Evolutionary conservation across 345 rosid species (phyloP).

Genomic region (Lenwebbia sp.): DNA sequence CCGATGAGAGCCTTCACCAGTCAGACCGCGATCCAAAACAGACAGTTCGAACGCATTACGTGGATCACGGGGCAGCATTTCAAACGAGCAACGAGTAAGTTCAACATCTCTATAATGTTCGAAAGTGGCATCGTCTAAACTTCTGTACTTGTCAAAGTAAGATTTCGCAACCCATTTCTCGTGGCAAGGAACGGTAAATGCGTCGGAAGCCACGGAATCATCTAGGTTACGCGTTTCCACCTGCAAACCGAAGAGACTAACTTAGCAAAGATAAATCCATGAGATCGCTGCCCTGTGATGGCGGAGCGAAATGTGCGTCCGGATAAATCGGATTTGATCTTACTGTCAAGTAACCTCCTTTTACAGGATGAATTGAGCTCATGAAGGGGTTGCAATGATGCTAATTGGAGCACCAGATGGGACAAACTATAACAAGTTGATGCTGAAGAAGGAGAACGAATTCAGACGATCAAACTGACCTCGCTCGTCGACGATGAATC

Average conservation of each 20-base stretch:
- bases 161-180: constrained; percentile 37
- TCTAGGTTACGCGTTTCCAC: constrained; percentile 1
- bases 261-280: neutral
- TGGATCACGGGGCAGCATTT: constrained; percentile 10
- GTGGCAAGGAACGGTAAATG: neutral
- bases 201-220: neutral
- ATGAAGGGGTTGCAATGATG: neutral
- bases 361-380: neutral
- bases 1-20: constrained; percentile 93
- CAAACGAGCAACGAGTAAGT: constrained; percentile 17
- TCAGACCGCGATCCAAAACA: constrained; percentile 26
- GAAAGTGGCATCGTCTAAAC: constrained; percentile 32
- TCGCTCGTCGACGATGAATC: constrained; percentile 7
- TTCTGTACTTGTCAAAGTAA: constrained; percentile 39
- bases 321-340: neutral
- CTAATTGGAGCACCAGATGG: neutral
- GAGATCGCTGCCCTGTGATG: neutral
- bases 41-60: constrained; percentile 10
- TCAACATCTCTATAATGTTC: constrained; percentile 20
- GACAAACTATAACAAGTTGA: neutral
- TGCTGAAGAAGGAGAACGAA: neutral
- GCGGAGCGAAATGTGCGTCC: neutral
- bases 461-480: constrained; percentile 12
- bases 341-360: neutral
- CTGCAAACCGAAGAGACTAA: constrained; percentile 8